Conservation (phyloP, 257 asterid species). For the Solanum clarkiae region DNA sequence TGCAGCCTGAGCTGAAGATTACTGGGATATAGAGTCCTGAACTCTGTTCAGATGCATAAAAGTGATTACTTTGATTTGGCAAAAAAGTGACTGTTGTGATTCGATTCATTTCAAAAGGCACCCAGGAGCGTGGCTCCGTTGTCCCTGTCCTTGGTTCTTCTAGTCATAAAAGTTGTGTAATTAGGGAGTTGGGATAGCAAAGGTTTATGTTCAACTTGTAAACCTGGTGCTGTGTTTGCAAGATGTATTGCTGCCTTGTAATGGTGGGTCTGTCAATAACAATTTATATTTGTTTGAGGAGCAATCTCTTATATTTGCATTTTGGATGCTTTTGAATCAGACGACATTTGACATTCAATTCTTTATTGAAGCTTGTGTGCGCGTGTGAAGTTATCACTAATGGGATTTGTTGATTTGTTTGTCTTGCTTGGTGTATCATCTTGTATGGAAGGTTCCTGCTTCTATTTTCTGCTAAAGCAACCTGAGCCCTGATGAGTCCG, state of each 20-base stretch:
- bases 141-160: neutral
- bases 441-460: neutral
- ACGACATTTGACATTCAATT: neutral
- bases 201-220: neutral
- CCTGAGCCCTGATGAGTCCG: neutral
- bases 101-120: neutral
- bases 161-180: neutral
- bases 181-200: neutral
- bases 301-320: neutral
- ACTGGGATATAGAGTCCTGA: neutral
- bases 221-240: neutral
- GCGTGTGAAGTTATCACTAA: neutral
- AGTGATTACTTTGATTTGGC: neutral
- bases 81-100: neutral
- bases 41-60: neutral
- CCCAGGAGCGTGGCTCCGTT: neutral
- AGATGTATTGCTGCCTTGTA: neutral
- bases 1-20: slow-evolving; percentile 32
- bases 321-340: neutral
- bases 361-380: neutral
- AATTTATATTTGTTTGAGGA: neutral
- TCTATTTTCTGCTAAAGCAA: neutral
- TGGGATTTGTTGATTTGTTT: neutral
- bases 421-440: neutral
- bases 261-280: neutral